Evolutionary conservation across 2,329 filamentous ascomycete genomes (phyloP).

Genomic region (Pezicula radicicola): DNA sequence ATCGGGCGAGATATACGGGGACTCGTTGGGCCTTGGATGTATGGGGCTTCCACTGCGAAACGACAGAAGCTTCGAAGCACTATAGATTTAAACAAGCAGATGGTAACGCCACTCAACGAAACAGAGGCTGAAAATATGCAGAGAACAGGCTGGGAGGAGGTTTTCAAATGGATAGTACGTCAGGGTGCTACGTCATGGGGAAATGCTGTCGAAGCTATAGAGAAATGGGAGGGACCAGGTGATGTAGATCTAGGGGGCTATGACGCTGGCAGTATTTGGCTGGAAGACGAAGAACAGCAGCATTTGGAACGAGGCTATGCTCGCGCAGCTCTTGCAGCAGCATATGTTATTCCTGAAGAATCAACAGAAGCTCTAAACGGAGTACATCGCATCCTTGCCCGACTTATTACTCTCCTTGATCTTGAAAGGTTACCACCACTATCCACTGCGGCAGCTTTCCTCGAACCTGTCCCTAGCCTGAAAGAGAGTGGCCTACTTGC

Average conservation of each 20-base stretch:
- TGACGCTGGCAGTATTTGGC: conserved; percentile 45
- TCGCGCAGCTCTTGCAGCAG: conserved; percentile 63
- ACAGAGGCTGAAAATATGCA: conserved; percentile 25
- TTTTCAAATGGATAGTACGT: conserved; percentile 63
- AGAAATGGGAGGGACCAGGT: conserved; percentile 70
- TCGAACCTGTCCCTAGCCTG: conserved; percentile 39
- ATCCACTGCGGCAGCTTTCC: conserved; percentile 41
- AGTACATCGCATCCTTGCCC: conserved; percentile 57
- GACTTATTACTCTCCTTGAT: conserved; percentile 58
- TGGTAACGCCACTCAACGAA: conserved; percentile 19
- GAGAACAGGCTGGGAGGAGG: conserved; percentile 64
- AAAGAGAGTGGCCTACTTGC: conserved; percentile 30
- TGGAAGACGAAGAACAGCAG: conserved; percentile 57
- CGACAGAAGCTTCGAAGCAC: conserved; percentile 31
- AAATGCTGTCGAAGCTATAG: conserved; percentile 59
- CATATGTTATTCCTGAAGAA: conserved; percentile 63
- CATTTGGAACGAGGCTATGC: conserved; percentile 64
- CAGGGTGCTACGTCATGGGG: conserved; percentile 59
- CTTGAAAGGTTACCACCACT: conserved; percentile 54
- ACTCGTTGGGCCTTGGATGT: conserved; percentile 71
- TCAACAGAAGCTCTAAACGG: conserved; percentile 55
- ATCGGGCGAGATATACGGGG: conserved; percentile 65
- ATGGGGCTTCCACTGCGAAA: conserved; percentile 60
- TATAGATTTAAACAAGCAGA: conserved; percentile 10
- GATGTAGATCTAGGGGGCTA: conserved; percentile 67